Percentiles rank a stretch among this genome's conserved stretches.
These are phyloP conservation scores for Hyphodiscus sp. DNA, from an alignment of 2,329 filamentous ascomycete genomes.

Conservation along the genomic window DNA sequence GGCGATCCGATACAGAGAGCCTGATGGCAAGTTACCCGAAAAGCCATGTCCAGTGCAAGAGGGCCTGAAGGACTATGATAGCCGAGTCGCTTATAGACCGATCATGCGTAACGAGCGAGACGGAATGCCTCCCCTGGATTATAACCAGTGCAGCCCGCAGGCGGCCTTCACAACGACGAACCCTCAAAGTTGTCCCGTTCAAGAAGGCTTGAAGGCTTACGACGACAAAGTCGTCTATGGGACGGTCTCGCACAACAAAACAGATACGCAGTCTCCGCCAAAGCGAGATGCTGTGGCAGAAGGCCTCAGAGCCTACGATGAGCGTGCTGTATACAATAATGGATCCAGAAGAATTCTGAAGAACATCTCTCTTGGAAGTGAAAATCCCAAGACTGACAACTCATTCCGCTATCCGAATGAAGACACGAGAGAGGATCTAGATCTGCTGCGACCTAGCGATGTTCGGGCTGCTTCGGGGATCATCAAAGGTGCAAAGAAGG, in stretches of 20 bases:
- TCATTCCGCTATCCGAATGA: background rate
- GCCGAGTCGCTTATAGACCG: background rate
- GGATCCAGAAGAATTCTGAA: background rate
- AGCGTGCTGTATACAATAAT: background rate
- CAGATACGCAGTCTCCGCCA: background rate
- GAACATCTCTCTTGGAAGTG: background rate
- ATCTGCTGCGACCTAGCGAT: conserved; percentile 21
- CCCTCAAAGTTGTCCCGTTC: background rate
- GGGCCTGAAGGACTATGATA: conserved; percentile 11
- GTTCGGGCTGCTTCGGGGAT: conserved; percentile 21
- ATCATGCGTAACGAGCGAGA: background rate
- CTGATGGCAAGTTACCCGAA: conserved; percentile 1
- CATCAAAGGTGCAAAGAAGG: conserved; percentile 7
- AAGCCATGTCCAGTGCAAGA: background rate
- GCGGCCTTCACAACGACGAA: too few relatives aligned
- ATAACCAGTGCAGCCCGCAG: too few relatives aligned
- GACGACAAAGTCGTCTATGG: background rate
- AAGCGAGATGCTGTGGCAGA: background rate
- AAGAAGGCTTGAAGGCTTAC: conserved; percentile 10
- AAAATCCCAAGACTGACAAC: background rate
- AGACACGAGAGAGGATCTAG: conserved; percentile 15
- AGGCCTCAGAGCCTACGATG: background rate
- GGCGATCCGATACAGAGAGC: background rate
- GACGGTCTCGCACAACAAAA: background rate
- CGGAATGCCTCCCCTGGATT: too few relatives aligned